Evolutionary conservation across 768 basidiomycete genomes (phyloP), one percentile per base, ranked within the genome.

Genomic region (Auricularia cornea): DNA sequence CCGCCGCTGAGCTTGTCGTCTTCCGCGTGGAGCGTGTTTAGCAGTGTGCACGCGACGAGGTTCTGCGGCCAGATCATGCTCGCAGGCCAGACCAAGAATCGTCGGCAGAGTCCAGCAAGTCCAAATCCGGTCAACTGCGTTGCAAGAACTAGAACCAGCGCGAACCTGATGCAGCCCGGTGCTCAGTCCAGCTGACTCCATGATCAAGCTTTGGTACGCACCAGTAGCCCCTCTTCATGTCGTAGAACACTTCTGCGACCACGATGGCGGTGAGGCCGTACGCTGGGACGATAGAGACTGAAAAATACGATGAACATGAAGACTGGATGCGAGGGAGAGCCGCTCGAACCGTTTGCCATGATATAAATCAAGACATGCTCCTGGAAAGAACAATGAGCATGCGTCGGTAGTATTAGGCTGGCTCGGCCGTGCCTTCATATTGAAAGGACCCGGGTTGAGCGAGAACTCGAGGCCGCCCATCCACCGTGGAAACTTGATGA

Each of bases 21-120:
- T 62, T 80, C 80, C 33, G 80, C 80, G 63, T 82, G 81, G 3
- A 81, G 72, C 2, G 80, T 78, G 67, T 82, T 82, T 65, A 82
- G 72, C 23, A 78, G 73, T 18, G 80, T 80, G 33, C 77, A 76
- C 30, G 74, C 72, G 38, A 80, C 79, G 26, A 82, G 72, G 61
- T 78, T 79, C 38, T 74, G 71, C 1, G 81, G 81, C 81, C 81
- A 82, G 28, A 81, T 76, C 73, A 82, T 74, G 14, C 75, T 72
- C 0, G 79, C 81, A 0, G 81, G 81, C 76, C 77, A 79, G 18
- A 81, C 75, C 38, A 81, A 73, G 68, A 80, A 79, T 4, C 79
- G 71, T 14, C 79, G 69, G 60, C 73, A 76, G 0, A 80, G 57
- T 1, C 81, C 81, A 0, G 80, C 79, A 28, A 78, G 68, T 12